Percentiles rank a stretch among this genome's conserved stretches.
These are phyloP conservation scores for Agastache rugosa DNA, from an alignment of 257 asterid genomes.

Conservation along the genomic window DNA sequence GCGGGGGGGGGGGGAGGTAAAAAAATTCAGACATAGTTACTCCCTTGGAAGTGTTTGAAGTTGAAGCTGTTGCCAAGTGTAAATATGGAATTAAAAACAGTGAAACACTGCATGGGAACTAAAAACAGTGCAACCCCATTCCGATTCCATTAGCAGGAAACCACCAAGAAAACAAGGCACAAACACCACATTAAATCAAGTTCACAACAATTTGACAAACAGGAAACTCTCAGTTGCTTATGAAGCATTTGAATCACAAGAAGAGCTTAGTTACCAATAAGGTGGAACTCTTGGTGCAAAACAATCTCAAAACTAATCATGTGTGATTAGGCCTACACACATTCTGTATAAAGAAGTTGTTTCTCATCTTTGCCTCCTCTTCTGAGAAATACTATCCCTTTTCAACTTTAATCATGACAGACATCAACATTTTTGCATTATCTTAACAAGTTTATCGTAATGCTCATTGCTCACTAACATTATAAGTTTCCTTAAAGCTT, in stretches of 20 bases:
- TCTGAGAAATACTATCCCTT: not conserved
- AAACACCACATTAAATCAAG: constrained; percentile 12
- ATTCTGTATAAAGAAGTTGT: not conserved
- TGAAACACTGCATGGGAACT: not conserved
- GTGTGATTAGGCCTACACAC: not conserved
- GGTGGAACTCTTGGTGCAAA: not conserved
- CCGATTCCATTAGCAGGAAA: constrained; percentile 4
- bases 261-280: too few relatives aligned
- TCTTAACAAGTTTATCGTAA: not conserved
- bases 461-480: constrained; percentile 2
- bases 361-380: not conserved
- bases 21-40: not conserved
- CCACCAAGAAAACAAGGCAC: not conserved
- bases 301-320: not conserved
- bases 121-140: constrained; percentile 14
- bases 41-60: not conserved
- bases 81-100: not conserved
- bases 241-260: constrained; percentile 3
- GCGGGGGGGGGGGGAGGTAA: not conserved
- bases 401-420: not conserved
- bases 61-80: not conserved
- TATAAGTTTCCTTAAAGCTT: not conserved
- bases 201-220: constrained; percentile 16
- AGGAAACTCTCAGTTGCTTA: constrained; percentile 15
- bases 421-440: not conserved